Evolutionary conservation across 2,329 filamentous ascomycete species (phyloP).

Genomic region (Eutypa lata): DNA sequence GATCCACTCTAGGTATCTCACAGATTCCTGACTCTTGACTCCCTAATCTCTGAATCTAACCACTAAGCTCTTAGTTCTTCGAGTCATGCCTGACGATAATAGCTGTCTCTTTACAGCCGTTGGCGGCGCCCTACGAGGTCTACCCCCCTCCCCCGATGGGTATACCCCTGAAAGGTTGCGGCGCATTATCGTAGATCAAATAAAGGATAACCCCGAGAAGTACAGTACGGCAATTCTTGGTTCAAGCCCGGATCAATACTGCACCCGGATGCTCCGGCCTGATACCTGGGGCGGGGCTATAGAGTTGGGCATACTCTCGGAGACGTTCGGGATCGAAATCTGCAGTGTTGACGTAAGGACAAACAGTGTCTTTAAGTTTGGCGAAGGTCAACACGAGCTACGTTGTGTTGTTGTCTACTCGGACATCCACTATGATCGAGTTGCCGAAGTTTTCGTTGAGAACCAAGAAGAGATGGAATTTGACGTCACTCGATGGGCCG

Average conservation of each 20-base stretch:
- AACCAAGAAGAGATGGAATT: conserved; percentile 62
- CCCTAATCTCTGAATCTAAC: conserved; percentile 2
- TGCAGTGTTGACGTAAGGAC: conserved; percentile 75
- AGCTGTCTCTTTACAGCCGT: conserved; percentile 91
- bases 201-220: conserved; percentile 66
- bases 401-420: conserved; percentile 84
- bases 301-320: conserved; percentile 79
- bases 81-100: conserved; percentile 97
- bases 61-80: conserved; percentile 54
- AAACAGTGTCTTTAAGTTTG: conserved; percentile 57
- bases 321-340: conserved; percentile 83
- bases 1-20: conserved; percentile 46
- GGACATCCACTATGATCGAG: conserved; percentile 89
- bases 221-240: conserved; percentile 79
- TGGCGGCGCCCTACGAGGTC: conserved; percentile 69
- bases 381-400: conserved; percentile 61
- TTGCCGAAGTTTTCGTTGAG: conserved; percentile 68
- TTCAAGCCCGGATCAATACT: conserved; percentile 70
- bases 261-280: conserved; percentile 73
- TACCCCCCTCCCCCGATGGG: conserved; percentile 35
- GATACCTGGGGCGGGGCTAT: conserved; percentile 91
- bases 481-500: conserved; percentile 63
- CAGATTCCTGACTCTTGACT: conserved; percentile 5
- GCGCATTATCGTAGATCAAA: conserved; percentile 73
- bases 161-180: conserved; percentile 52